A percentile compares a stretch with the other conserved stretches of the same genome.
phyloP scores from a whole-genome alignment of 192 early-diverging fungal species.

The Coemansia sp. region DNA sequence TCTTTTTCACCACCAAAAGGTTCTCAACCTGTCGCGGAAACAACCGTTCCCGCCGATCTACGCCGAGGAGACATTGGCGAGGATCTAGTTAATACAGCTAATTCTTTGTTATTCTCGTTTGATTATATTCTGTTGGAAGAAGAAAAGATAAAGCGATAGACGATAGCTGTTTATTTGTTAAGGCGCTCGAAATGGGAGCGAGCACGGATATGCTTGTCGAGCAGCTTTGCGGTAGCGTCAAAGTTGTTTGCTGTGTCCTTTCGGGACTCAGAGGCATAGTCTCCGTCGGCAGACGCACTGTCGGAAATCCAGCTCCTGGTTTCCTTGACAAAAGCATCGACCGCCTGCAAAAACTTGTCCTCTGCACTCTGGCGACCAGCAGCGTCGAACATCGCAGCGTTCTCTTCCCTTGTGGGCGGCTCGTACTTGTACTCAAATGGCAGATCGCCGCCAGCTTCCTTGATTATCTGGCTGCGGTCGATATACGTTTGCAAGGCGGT shows the following conservation, averaged over 20 bases:
- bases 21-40: constrained; percentile 37
- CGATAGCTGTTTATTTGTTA: not conserved
- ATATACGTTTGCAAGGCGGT: constrained; percentile 64
- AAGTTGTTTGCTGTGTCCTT: constrained; percentile 24
- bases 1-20: constrained; percentile 47
- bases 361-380: constrained; percentile 49
- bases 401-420: constrained; percentile 54
- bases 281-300: not conserved
- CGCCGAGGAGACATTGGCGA: not conserved
- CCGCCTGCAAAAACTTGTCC: constrained; percentile 32
- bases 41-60: constrained; percentile 33
- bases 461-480: constrained; percentile 58
- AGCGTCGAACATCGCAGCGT: constrained; percentile 55
- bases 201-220: constrained; percentile 58
- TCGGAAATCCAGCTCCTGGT: constrained; percentile 51
- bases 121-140: not conserved
- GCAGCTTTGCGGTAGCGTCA: constrained; percentile 27
- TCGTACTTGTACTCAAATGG: constrained; percentile 59
- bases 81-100: not conserved
- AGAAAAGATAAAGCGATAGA: not conserved
- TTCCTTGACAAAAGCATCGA: constrained; percentile 40
- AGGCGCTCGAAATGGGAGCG: constrained; percentile 34
- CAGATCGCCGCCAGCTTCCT: constrained; percentile 62
- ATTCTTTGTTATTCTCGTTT: not conserved
- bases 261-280: constrained; percentile 22